phyloP scores from a whole-genome alignment of 116 monocot genomes.

The Iris pallida region DNA sequence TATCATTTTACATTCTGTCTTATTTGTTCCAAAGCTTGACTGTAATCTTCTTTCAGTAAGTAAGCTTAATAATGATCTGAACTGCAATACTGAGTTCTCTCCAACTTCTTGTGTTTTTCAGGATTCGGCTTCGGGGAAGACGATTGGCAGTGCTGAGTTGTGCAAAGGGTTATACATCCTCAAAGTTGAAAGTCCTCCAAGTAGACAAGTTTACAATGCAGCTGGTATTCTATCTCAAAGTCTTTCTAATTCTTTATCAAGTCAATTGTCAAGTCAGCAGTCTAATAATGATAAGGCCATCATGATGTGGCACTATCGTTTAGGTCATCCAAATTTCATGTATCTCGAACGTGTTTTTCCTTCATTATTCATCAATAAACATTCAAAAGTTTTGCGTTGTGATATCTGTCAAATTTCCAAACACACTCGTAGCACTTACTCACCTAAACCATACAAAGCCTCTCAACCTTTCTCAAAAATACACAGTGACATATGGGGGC shows the following conservation, averaged over 20 bases:
- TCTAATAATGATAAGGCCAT: background rate
- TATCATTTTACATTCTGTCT: background rate
- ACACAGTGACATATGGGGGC: background rate
- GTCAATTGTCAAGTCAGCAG: background rate
- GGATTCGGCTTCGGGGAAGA: constrained; percentile 7
- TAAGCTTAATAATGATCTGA: constrained; percentile 2
- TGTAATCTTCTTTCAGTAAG: background rate
- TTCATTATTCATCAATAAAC: background rate
- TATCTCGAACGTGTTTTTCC: background rate
- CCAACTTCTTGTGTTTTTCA: constrained; percentile 2
- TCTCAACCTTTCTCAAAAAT: background rate
- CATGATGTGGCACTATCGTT: background rate
- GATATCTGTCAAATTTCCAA: background rate
- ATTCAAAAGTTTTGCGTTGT: background rate
- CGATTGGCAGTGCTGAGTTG: background rate
- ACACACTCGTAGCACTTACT: background rate
- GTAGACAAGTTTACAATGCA: background rate
- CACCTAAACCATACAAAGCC: background rate
- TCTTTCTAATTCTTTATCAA: background rate
- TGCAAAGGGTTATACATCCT: background rate
- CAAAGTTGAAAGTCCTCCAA: background rate
- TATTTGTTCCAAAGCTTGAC: background rate
- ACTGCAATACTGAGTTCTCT: background rate
- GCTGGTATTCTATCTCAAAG: too few relatives aligned
- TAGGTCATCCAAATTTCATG: background rate